Evolutionary conservation across 1,284 basidiomycete species (phyloP), one percentile per base, ranked within the genome.

Genomic region (Heterobasidion parviporum): DNA sequence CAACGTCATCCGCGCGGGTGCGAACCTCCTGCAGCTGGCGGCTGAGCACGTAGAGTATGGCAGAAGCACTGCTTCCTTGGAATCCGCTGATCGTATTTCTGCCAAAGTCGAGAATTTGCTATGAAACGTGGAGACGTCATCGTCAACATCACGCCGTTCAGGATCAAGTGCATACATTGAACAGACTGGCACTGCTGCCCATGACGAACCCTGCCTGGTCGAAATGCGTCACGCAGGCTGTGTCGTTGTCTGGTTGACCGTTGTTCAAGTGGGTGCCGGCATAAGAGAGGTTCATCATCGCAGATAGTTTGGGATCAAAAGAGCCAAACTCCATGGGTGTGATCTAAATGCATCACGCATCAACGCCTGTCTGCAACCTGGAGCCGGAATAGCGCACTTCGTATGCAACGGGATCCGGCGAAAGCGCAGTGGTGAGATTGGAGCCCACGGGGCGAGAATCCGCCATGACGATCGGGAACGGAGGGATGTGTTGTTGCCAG

Each of bases 141-240:
- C 8, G 12, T n/a, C 20, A 49, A 59, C 9, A 54, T 43, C 33
- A 18, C 34, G 38, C 10, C 14, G 10, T 6, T 10, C 16, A 15
- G 12, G 33, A 10, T 18, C n/a, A 10, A 9, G 14, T 6, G n/a
- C 2, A n/a, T 63, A 82, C 83, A 60, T 82, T 82, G 68, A 86
- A 86, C 38, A 85, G 63, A 64, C 78, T 83, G 26, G 84, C 78
- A 57, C 81, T 83, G 6, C 78, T 78, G 8, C 83, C 83, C 77
- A 85, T 83, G 43, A 86, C 63, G 63, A 85, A 86, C 0, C 77
- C 77, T 0, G 78, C 82, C 63, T 86, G 79, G 61, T 88, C 85
- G 59, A 87, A 87, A 8, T 78, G 79, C 2, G 74, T 77, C 14
- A 85, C 80, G 62, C 87, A 89, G 2, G 76, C 67, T 2, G 79